Evolutionary conservation across 306 rosid species (phyloP), one percentile per base, ranked within the genome.

Genomic region (Gastrolobium villosum): DNA sequence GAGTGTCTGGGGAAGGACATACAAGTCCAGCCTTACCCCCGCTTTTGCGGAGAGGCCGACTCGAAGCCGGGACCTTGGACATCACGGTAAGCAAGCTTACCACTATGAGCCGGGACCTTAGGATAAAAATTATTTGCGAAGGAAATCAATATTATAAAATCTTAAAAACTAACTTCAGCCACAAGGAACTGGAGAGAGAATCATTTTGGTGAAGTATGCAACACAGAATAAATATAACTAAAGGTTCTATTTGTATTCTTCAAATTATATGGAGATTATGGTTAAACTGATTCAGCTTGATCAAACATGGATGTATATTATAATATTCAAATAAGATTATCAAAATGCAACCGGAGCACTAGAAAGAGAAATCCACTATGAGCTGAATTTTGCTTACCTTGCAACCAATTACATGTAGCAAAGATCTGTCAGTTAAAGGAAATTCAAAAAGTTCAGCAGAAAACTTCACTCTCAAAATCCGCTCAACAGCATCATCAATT

Each of bases 391-490:
- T 71, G 20, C 78, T 74, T 79, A 87, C 97, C 97, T 91, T 92
- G 91, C 91, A 89, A 61, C 98, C 96, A 68, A 91, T 89, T 8
- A 10, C 44, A 75, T 88, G 91, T 5, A 88, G 86, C 82, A 92
- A 84, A 61, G 91, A 87, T 79, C 90, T 89, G 66, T 86, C 88
- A 6, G 83, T 63, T 14, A 86, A 85, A 55, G 94, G 93, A 73
- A 80, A 83, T 71, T 94, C 94, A 75, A 94, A 94, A 82, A 91
- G 80, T 62, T 90, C 84, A 14, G 97, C 85, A 61, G 81, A 83
- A 71, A 91, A 92, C 81, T 94, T 94, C 74, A 94, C 97, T 81
- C 94, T 86, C 70, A 94, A 83, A 70, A 91, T 92, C 62, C 94
- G 72, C 78, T 89, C 93, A 69, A 91, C 93, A 2, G 96, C 89